phyloP scores from a whole-genome alignment of 2,329 filamentous ascomycete species.

The Penicillium thymicola region DNA sequence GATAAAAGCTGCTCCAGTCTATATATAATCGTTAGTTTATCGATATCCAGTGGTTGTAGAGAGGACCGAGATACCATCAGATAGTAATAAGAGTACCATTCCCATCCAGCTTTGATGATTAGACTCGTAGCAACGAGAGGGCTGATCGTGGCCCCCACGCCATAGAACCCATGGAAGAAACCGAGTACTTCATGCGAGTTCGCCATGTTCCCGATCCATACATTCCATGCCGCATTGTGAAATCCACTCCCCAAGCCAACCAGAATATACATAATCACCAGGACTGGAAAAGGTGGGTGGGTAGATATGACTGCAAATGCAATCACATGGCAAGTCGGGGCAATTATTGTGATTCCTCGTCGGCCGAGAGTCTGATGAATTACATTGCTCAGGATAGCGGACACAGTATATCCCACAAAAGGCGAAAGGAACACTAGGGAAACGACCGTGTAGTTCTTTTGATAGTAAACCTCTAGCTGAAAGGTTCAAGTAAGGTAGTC shows the following conservation, averaged over 20 bases:
- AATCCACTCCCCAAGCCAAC: slow-evolving; percentile 39
- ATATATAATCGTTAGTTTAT: neutral
- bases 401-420: slow-evolving; percentile 48
- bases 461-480: slow-evolving; percentile 48
- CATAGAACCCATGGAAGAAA: slow-evolving; percentile 69
- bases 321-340: slow-evolving; percentile 33
- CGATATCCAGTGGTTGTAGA: neutral
- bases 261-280: slow-evolving; percentile 35
- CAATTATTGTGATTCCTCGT: slow-evolving; percentile 67
- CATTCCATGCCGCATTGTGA: slow-evolving; percentile 54
- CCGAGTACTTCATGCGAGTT: slow-evolving; percentile 71
- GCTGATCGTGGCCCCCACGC: slow-evolving; percentile 50
- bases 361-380: slow-evolving; percentile 56
- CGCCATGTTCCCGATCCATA: slow-evolving; percentile 67
- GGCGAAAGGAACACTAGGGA: slow-evolving; percentile 51
- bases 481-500: neutral
- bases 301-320: slow-evolving; percentile 29
- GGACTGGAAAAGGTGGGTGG: slow-evolving; percentile 37
- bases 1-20: slow-evolving; percentile 18
- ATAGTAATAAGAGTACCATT: slow-evolving; percentile 19
- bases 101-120: slow-evolving; percentile 54
- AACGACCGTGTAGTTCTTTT: slow-evolving; percentile 39
- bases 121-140: slow-evolving; percentile 67
- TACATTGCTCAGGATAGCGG: slow-evolving; percentile 44
- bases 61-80: slow-evolving; percentile 10